Percentiles rank a stretch among this genome's conserved stretches.
phyloP scores from a whole-genome alignment of 495 filamentous ascomycete genomes.

The Thermochaetoides thermophila region DNA sequence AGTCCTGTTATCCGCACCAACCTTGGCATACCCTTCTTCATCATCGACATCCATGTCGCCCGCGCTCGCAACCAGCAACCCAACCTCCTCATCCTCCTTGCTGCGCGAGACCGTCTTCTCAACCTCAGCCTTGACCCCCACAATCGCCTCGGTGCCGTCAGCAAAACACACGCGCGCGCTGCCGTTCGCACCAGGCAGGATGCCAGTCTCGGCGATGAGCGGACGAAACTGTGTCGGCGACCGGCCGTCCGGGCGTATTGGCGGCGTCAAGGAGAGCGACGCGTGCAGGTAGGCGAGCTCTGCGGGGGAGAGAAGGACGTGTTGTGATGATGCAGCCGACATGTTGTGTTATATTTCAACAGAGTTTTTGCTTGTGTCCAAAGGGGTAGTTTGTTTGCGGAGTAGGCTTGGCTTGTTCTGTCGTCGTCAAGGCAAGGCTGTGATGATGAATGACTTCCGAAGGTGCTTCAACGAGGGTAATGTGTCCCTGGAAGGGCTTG shows the following conservation, averaged over 20 bases:
- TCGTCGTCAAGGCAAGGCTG: too few species aligned
- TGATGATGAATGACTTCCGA: too few species aligned
- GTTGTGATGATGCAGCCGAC: conserved; percentile 29
- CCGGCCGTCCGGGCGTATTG: conserved; percentile 82
- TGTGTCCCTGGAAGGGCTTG: too few species aligned
- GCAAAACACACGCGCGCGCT: conserved; percentile 86
- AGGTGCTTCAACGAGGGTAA: too few species aligned
- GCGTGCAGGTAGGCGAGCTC: conserved; percentile 93
- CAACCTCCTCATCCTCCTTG: conserved; percentile 13
- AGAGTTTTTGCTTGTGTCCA: too few species aligned
- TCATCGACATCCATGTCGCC: conserved; percentile 10
- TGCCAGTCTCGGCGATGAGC: conserved; percentile 71
- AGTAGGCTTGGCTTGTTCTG: too few species aligned
- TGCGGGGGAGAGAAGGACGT: conserved; percentile 69
- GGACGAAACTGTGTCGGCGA: conserved; percentile 78
- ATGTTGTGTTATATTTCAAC: too few species aligned
- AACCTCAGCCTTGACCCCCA: conserved; percentile 88
- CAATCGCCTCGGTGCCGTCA: conserved; percentile 88
- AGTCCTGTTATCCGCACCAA: background rate
- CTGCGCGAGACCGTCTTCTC: conserved; percentile 43
- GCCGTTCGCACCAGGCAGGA: conserved; percentile 80
- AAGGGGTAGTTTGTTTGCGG: too few species aligned
- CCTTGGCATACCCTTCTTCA: conserved; percentile 10
- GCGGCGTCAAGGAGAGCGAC: conserved; percentile 61
- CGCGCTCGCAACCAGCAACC: background rate